phyloP scores from a whole-genome alignment of 83 land plant genomes.

The Thuja plicata region DNA sequence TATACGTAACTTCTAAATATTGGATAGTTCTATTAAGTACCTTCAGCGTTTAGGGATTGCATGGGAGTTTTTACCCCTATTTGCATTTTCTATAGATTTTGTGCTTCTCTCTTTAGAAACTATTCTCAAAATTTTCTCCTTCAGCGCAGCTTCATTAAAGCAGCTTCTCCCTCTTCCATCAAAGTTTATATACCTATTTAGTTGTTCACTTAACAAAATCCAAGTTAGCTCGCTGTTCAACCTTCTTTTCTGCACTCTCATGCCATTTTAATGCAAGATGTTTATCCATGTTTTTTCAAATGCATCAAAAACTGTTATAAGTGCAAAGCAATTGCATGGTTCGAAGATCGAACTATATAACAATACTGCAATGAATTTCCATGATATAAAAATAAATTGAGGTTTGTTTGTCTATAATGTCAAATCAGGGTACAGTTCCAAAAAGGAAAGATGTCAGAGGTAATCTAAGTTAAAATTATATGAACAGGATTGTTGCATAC shows the following conservation, averaged over 20 bases:
- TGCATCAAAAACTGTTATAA: background rate
- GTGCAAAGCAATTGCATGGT: background rate
- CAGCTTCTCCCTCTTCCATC: background rate
- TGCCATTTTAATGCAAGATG: background rate
- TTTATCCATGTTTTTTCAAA: no score
- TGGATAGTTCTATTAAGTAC: background rate
- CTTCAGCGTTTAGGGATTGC: background rate
- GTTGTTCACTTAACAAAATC: background rate
- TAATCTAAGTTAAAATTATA: background rate
- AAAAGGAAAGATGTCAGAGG: background rate
- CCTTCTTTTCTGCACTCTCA: background rate
- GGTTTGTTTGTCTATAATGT: background rate
- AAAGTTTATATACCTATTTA: background rate
- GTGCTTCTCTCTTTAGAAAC: background rate
- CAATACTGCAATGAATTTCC: background rate
- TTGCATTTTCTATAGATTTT: background rate
- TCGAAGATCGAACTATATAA: background rate
- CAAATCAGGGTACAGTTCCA: background rate
- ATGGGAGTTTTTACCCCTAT: background rate
- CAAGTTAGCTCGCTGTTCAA: background rate
- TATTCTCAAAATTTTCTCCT: constrained; percentile 2
- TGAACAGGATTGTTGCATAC: background rate
- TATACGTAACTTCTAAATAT: no score
- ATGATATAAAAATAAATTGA: background rate
- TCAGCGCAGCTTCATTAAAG: background rate